A percentile compares a stretch with the other conserved stretches of the same genome.
Evolutionary conservation across 495 filamentous ascomycete genomes (phyloP).

Genomic region (Neurospora discreta): DNA sequence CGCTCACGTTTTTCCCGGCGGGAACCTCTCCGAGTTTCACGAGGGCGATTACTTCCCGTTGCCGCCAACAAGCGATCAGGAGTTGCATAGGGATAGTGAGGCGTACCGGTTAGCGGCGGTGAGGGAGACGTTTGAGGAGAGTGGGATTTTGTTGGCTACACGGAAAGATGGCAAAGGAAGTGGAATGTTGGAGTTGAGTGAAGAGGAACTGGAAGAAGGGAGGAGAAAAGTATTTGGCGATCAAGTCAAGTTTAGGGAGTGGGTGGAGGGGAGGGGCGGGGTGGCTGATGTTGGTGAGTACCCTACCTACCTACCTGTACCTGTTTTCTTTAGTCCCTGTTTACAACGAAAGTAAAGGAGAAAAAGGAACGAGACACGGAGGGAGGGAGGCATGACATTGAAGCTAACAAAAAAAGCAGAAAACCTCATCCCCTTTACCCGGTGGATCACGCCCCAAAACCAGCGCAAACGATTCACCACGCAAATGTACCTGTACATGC

Average conservation of each 20-base stretch:
- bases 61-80: constrained; percentile 22
- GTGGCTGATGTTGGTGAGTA: constrained; percentile 51
- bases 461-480: constrained; percentile 71
- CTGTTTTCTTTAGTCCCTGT: background rate
- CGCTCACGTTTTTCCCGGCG: constrained; percentile 95
- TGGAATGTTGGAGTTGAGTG: constrained; percentile 42
- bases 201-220: constrained; percentile 50
- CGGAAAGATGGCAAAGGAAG: constrained; percentile 9
- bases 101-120: constrained; percentile 71
- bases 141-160: constrained; percentile 63
- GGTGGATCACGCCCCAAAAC: constrained; percentile 76
- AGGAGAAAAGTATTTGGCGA: constrained; percentile 54
- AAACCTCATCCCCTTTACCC: constrained; percentile 69
- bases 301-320: background rate
- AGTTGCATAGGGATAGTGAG: constrained; percentile 53
- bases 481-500: constrained; percentile 92
- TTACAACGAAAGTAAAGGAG: background rate
- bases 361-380: background rate
- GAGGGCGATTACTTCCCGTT: constrained; percentile 52
- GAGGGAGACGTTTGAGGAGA: constrained; percentile 90
- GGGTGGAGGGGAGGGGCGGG: constrained; percentile 52
- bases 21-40: constrained; percentile 61
- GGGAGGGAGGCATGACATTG: background rate
- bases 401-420: constrained; percentile 33
- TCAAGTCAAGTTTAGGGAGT: constrained; percentile 49